Conservation (phyloP, 768 basidiomycete species). For the Postia placenta region DNA sequence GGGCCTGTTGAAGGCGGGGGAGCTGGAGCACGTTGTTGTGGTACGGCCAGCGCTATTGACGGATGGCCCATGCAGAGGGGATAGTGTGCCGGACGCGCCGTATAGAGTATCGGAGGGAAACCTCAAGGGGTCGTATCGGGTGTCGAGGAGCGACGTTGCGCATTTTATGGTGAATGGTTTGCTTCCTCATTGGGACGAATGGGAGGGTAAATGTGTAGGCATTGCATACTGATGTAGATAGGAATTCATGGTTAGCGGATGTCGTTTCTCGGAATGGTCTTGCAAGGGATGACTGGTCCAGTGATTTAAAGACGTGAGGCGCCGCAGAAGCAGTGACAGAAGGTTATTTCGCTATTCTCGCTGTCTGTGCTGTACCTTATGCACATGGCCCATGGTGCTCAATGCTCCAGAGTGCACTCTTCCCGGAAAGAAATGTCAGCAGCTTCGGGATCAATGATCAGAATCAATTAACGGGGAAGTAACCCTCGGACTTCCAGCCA, state of each 20-base stretch:
- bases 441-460: too few relatives aligned
- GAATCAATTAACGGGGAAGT: too few relatives aligned
- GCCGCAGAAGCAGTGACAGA: too few relatives aligned
- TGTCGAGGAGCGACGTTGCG: slow-evolving; percentile 59
- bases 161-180: slow-evolving; percentile 54
- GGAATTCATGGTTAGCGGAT: not conserved
- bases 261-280: not conserved
- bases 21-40: slow-evolving; percentile 39
- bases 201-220: slow-evolving; percentile 41
- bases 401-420: too few relatives aligned
- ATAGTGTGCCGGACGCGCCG: slow-evolving; percentile 22
- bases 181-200: slow-evolving; percentile 44
- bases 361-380: too few relatives aligned
- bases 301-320: too few relatives aligned
- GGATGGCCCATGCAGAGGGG: slow-evolving; percentile 42
- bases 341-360: too few relatives aligned
- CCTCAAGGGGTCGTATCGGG: slow-evolving; percentile 32
- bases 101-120: slow-evolving; percentile 38
- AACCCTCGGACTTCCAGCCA: too few relatives aligned
- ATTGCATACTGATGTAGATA: slow-evolving; percentile 37
- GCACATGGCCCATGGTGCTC: too few relatives aligned
- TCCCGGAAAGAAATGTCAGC: too few relatives aligned
- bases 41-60: slow-evolving; percentile 55
- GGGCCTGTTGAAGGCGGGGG: slow-evolving; percentile 38
- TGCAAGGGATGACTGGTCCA: too few relatives aligned